Percentiles rank a stretch among this genome's conserved stretches.
Conservation (phyloP, 1,284 basidiomycete genomes). For the Trichosporon faecale region DNA sequence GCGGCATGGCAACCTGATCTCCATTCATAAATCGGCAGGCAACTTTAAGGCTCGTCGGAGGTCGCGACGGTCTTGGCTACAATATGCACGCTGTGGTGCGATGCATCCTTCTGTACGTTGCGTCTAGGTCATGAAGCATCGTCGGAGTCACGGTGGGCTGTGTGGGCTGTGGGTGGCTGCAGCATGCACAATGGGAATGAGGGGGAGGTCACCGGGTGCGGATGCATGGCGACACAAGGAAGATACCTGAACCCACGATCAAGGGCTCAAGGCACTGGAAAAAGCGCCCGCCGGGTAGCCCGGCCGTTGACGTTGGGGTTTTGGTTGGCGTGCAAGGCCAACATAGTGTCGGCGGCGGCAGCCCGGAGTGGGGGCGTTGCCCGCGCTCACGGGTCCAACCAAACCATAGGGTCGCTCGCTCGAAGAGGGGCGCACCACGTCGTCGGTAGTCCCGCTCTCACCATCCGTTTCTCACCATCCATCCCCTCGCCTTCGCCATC, state of each 20-base stretch:
- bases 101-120: background rate
- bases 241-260: constrained; percentile 11
- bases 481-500: background rate
- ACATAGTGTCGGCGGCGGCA: constrained; percentile 15
- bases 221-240: background rate
- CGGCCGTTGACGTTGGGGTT: constrained; percentile 21
- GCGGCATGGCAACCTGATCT: background rate
- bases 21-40: background rate
- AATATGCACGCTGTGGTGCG: background rate
- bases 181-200: background rate
- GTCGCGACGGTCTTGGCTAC: background rate
- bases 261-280: constrained; percentile 10
- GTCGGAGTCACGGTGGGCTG: background rate
- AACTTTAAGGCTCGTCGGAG: constrained; percentile 3
- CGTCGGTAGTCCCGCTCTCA: constrained; percentile 16
- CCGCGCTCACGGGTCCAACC: background rate
- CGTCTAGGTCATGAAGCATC: background rate
- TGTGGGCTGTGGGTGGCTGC: background rate
- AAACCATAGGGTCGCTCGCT: constrained; percentile 19
- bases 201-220: background rate
- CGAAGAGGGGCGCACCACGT: constrained; percentile 18
- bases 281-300: constrained; percentile 18
- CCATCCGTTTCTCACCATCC: constrained; percentile 14
- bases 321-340: constrained; percentile 19
- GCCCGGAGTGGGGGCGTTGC: constrained; percentile 15